phyloP scores from a whole-genome alignment of 108 stramenopile species.

The Fragilaria crotonensis region DNA sequence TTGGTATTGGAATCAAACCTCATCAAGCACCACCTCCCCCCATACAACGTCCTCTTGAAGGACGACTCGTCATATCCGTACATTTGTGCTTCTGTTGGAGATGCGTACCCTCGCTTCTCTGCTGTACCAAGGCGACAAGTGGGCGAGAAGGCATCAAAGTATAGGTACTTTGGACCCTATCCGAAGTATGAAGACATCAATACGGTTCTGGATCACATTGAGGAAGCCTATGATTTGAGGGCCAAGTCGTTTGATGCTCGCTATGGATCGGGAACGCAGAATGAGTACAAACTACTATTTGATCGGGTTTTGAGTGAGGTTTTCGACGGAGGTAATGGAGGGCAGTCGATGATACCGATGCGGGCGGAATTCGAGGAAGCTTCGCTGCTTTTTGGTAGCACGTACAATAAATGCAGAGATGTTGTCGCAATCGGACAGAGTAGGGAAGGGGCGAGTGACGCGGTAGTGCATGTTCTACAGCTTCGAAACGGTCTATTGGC shows the following conservation, averaged over 20 bases:
- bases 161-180: conserved; percentile 66
- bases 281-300: conserved; percentile 30
- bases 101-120: conserved; percentile 34
- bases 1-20: conserved; percentile 55
- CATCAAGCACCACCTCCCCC: conserved; percentile 65
- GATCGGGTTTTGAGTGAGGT: conserved; percentile 27
- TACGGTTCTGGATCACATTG: conserved; percentile 33
- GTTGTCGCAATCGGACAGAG: conserved; percentile 24
- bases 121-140: conserved; percentile 32
- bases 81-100: conserved; percentile 58
- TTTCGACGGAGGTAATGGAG: conserved; percentile 12
- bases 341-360: conserved; percentile 15
- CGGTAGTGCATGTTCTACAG: conserved; percentile 40
- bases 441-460: background rate
- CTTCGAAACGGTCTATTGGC: conserved; percentile 41
- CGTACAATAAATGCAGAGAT: conserved; percentile 36
- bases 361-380: conserved; percentile 41
- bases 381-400: conserved; percentile 32
- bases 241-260: conserved; percentile 30
- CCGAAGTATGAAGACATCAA: conserved; percentile 39
- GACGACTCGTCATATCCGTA: conserved; percentile 66
- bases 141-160: conserved; percentile 13
- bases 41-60: conserved; percentile 60
- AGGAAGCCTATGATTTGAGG: conserved; percentile 34
- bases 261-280: conserved; percentile 21